A percentile compares a stretch with the other conserved stretches of the same genome.
These are phyloP conservation scores for Auxenochlorella pyrenoidosa DNA, from an alignment of 139 green algal species.

Conservation along the genomic window DNA sequence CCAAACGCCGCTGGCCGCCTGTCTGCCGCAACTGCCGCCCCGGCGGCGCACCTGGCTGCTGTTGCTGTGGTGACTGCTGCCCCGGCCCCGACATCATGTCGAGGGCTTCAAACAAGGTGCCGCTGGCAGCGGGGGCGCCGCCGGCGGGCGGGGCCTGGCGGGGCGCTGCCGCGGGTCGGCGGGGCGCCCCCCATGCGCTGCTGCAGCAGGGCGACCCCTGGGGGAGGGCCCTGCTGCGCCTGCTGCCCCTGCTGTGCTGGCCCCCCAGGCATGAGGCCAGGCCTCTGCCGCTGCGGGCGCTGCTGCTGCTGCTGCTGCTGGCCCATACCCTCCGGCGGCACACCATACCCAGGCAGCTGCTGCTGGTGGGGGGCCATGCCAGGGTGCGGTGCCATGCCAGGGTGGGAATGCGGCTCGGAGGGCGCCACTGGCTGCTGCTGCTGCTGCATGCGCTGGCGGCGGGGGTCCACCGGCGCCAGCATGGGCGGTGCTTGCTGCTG, in stretches of 20 bases:
- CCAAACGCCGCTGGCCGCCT: not conserved
- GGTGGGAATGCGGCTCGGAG: too few relatives aligned
- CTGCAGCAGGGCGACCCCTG: not conserved
- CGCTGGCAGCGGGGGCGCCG: not conserved
- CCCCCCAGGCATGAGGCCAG: not conserved
- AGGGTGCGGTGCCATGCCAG: too few relatives aligned
- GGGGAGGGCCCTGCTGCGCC: not conserved
- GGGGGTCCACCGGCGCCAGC: not conserved
- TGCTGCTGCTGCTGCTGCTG: not conserved
- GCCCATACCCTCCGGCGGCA: not conserved
- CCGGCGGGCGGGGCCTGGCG: too few relatives aligned
- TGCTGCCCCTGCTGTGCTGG: not conserved
- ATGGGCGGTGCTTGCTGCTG: not conserved
- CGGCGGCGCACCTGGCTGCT: not conserved
- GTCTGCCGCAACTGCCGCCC: not conserved
- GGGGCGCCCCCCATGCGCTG: not conserved
- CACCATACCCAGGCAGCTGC: not conserved
- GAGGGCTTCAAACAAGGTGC: not conserved
- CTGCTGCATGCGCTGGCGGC: constrained; percentile 1
- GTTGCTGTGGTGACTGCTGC: not conserved
- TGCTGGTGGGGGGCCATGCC: not conserved
- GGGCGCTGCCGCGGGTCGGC: constrained; percentile 11
- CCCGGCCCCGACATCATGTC: not conserved
- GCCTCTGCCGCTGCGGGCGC: constrained; percentile 14
- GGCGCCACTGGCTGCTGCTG: too few relatives aligned